Evolutionary conservation across 495 filamentous ascomycete species (phyloP).

Genomic region (Penicillium canescens): DNA sequence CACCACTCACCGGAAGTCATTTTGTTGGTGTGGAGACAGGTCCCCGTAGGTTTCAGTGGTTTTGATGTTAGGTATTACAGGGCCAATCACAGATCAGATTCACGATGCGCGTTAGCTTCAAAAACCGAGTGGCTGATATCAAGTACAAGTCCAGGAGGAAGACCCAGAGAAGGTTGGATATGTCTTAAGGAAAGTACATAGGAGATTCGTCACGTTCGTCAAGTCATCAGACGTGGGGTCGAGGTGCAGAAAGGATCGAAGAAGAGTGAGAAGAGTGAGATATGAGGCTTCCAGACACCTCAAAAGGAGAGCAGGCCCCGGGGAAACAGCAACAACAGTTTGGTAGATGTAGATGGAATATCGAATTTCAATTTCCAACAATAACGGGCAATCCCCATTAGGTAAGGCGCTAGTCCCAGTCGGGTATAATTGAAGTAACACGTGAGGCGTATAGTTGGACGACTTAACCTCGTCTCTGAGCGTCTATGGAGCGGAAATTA

Average conservation of each 20-base stretch:
- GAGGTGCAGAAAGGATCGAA: constrained; percentile 21
- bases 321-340: not conserved
- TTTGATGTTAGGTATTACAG: constrained; percentile 10
- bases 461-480: not conserved
- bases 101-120: not conserved
- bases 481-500: not conserved
- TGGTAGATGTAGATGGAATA: constrained; percentile 5
- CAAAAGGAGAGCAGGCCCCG: constrained; percentile 7
- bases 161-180: constrained; percentile 16
- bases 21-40: not conserved
- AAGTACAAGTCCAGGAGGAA: constrained; percentile 10
- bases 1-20: constrained; percentile 10
- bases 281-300: not conserved
- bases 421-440: constrained; percentile 7
- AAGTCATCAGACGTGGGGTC: constrained; percentile 40
- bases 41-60: not conserved
- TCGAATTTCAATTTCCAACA: constrained; percentile 13
- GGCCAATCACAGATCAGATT: constrained; percentile 4
- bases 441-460: constrained; percentile 9
- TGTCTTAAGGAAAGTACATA: constrained; percentile 36
- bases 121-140: constrained; percentile 1
- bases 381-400: constrained; percentile 15
- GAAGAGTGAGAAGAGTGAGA: constrained; percentile 3
- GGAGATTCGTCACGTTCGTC: constrained; percentile 51
- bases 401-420: constrained; percentile 12